A percentile compares a stretch with the other conserved stretches of the same genome.
phyloP scores from a whole-genome alignment of 106 monocot species.

The Ottelia alismoides region DNA sequence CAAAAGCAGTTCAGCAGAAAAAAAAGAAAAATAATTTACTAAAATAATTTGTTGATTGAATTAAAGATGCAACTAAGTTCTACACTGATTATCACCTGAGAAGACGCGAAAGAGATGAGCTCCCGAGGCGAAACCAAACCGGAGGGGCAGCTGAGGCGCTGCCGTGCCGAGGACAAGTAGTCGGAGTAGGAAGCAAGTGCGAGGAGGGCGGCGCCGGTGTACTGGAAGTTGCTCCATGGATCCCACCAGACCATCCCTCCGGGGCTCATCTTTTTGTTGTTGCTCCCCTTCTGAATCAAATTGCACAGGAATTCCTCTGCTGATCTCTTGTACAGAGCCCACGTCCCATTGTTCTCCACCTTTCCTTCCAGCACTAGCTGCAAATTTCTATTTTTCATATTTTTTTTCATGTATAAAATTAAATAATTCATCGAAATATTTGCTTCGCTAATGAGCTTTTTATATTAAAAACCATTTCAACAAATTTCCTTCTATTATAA shows the following conservation, averaged over 20 bases:
- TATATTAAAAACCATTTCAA: too few species aligned
- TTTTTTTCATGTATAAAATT: too few species aligned
- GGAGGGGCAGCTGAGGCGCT: slow-evolving; percentile 15
- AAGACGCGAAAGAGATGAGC: slow-evolving; percentile 22
- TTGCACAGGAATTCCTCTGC: slow-evolving; percentile 43
- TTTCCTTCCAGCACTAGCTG: slow-evolving; percentile 23
- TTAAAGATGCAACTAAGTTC: too few species aligned
- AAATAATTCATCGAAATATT: too few species aligned
- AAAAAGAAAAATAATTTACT: too few species aligned
- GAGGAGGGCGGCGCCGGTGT: slow-evolving; percentile 32
- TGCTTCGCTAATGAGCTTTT: too few species aligned
- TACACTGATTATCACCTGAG: too few species aligned
- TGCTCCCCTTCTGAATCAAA: too few species aligned
- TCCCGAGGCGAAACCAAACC: slow-evolving; percentile 12
- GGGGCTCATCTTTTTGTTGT: slow-evolving; percentile 28
- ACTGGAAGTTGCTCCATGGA: slow-evolving; percentile 45
- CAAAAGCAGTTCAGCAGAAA: too few species aligned
- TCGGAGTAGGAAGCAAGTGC: slow-evolving; percentile 30
- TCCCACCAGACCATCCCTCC: slow-evolving; percentile 43
- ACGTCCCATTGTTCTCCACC: slow-evolving; percentile 1
- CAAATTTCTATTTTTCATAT: too few species aligned
- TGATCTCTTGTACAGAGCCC: slow-evolving; percentile 16
- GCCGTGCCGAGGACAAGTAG: slow-evolving; percentile 12
- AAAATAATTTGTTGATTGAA: too few species aligned
- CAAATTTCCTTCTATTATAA: too few species aligned